These are phyloP conservation scores for Lentinus tigrinus DNA, from an alignment of 768 basidiomycete species.

Conservation along the genomic window DNA sequence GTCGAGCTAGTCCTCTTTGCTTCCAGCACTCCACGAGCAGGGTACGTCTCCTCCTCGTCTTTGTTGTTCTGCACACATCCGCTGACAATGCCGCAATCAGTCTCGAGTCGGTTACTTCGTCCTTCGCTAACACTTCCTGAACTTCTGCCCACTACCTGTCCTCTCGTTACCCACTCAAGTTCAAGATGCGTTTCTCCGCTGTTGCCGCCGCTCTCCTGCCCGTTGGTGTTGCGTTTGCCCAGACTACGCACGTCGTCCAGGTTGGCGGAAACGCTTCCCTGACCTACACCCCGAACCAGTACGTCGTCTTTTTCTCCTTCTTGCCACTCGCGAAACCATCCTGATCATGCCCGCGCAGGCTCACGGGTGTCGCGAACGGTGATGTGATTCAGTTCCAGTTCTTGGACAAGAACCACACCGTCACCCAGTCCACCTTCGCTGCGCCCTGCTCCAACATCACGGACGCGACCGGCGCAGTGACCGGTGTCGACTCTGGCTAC, in stretches of 20 bases:
- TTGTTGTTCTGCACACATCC: neutral
- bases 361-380: slow-evolving; percentile 39
- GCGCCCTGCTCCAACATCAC: slow-evolving; percentile 45
- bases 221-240: slow-evolving; percentile 46
- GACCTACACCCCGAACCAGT: slow-evolving; percentile 28
- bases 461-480: slow-evolving; percentile 27
- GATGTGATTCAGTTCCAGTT: slow-evolving; percentile 57
- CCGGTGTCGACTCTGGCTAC: slow-evolving; percentile 55
- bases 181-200: slow-evolving; percentile 52
- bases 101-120: slow-evolving; percentile 30
- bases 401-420: slow-evolving; percentile 42
- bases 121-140: slow-evolving; percentile 17
- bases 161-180: slow-evolving; percentile 12
- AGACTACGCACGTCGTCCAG: slow-evolving; percentile 24
- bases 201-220: slow-evolving; percentile 40
- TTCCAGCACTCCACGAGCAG: slow-evolving; percentile 45
- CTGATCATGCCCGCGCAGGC: slow-evolving; percentile 9
- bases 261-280: slow-evolving; percentile 29
- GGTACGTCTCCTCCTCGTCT: slow-evolving; percentile 31
- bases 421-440: slow-evolving; percentile 61
- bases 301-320: neutral
- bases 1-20: slow-evolving; percentile 33
- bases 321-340: neutral
- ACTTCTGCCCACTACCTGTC: slow-evolving; percentile 9
- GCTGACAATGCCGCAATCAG: slow-evolving; percentile 10